These are phyloP conservation scores for Aquilaria sinensis DNA, from an alignment of 345 rosid genomes.

Conservation along the genomic window DNA sequence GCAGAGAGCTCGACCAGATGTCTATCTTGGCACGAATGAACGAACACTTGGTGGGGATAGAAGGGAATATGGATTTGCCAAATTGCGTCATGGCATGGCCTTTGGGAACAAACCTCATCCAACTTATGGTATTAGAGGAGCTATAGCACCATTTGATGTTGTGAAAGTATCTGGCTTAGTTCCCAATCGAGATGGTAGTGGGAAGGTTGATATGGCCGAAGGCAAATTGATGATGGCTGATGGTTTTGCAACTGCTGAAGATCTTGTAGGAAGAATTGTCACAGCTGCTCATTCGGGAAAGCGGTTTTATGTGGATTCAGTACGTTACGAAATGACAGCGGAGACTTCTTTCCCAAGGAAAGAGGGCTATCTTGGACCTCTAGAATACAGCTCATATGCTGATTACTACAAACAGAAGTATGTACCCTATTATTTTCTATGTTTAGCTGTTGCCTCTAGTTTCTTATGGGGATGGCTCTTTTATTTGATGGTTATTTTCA, in stretches of 20 bases:
- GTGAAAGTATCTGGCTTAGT: conserved; percentile 92
- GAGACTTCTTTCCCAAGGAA: conserved; percentile 95
- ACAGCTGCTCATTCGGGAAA: conserved; percentile 99
- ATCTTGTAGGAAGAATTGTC: conserved; percentile 76
- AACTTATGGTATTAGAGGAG: conserved; percentile 98
- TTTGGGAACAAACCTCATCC: conserved; percentile 91
- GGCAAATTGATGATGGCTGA: conserved; percentile 87
- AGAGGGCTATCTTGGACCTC: conserved; percentile 98
- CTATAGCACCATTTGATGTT: conserved; percentile 86
- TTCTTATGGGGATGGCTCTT: not conserved
- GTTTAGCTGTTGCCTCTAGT: not conserved
- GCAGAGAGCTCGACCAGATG: conserved; percentile 96
- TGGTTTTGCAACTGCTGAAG: conserved; percentile 42
- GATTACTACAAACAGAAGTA: conserved; percentile 98
- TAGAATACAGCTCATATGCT: conserved; percentile 88
- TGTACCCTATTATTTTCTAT: conserved; percentile 11
- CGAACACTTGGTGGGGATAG: conserved; percentile 97
- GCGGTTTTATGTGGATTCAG: conserved; percentile 93
- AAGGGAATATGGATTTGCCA: conserved; percentile 97
- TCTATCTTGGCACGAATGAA: conserved; percentile 96
- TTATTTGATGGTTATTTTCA: conserved; percentile 11
- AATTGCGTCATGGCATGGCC: conserved; percentile 85
- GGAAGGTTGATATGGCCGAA: conserved; percentile 30
- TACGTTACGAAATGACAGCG: conserved; percentile 83
- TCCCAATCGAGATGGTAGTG: conserved; percentile 49